These are phyloP conservation scores for Tetracladium maxilliforme DNA, from an alignment of 2,329 filamentous ascomycete species.

Conservation along the genomic window DNA sequence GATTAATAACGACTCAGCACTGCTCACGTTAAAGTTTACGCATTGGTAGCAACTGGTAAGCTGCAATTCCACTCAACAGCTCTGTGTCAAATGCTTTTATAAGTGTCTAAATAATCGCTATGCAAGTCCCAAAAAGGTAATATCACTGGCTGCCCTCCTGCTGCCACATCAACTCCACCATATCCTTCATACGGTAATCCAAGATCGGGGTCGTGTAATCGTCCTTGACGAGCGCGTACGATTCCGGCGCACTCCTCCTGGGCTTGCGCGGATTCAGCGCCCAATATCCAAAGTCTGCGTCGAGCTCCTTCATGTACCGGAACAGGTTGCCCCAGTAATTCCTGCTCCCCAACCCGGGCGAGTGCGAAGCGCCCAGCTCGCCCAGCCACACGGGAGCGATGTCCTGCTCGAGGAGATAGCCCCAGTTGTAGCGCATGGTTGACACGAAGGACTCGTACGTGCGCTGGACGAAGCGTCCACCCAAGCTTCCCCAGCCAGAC, in stretches of 20 bases:
- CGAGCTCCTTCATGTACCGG: constrained; percentile 37
- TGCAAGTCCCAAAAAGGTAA: too few relatives aligned
- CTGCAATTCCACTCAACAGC: too few relatives aligned
- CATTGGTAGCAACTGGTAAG: too few relatives aligned
- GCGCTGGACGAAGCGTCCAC: constrained; percentile 44
- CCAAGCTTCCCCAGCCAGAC: constrained; percentile 52
- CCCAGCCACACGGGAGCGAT: constrained; percentile 53
- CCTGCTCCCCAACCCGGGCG: constrained; percentile 36
- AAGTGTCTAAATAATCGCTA: too few relatives aligned
- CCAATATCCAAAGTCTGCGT: constrained; percentile 58
- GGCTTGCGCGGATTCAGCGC: constrained; percentile 54
- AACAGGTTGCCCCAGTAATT: constrained; percentile 54
- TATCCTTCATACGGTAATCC: constrained; percentile 48
- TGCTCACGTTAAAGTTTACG: too few relatives aligned
- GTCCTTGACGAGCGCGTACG: constrained; percentile 45
- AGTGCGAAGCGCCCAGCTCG: constrained; percentile 45
- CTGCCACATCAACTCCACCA: constrained; percentile 35
- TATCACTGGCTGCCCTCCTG: background rate
- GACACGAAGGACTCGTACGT: constrained; percentile 45
- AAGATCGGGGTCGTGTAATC: constrained; percentile 49
- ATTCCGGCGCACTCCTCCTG: constrained; percentile 37
- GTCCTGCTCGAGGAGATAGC: constrained; percentile 40
- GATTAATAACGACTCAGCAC: too few relatives aligned
- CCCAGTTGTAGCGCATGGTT: constrained; percentile 53
- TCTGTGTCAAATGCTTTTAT: too few relatives aligned